Base-by-base conservation (phyloP, 345 rosid species). In the Eutrema yunnanense region DNA sequence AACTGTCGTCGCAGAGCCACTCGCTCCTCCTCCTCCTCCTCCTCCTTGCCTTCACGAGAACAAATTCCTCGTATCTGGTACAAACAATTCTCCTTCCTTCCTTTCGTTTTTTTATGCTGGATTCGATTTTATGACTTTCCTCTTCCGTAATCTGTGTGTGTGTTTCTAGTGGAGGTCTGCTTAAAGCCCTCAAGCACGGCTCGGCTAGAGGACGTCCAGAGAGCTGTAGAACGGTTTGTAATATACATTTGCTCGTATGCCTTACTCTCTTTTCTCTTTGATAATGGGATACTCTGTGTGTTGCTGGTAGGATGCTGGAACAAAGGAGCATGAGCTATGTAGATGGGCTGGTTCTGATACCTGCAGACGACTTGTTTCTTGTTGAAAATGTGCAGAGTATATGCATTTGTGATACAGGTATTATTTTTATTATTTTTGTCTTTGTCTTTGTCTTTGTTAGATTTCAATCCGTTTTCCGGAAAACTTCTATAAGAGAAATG, bases 141-240 rank as follows among this genome's bases (percentile, higher is more conserved):
- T 43, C 5, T 43, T 30, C 2, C 10, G 30, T 26, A 37, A 1
- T 51, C 32, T 11, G 16, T 22, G 36, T 41, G 60, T 48, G 19
- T 50, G 19, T 50, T 38, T 19, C 2, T 84, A 92, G 96, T 95
- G 71, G 99, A 95, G 82, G 99, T 92, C 34, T 95, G 98, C 86
- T 81, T 95, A 58, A 92, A 88, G 73, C 79, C 91, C 14, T 90
- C 97, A 9, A 88, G 98, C 86, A 80, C 99, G 0, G 97, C 91
- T 71, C 87, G 90, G 0, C 42, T 70, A 0, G 90, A 86, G 37
- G 92, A 92, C 32, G 88, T 92, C 8, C 83, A 79, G 32, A 75
- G 81, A 55, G 88, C 95, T 27, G 90, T 96, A 8, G 97, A 96
- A 82, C 82, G 86, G 96, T 87, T 62, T 49, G 65, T 69, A 14